Percentiles rank a stretch among this genome's conserved stretches.
Evolutionary conservation across 352 stramenopile species (phyloP).

Genomic region (Phytophthora quininea): DNA sequence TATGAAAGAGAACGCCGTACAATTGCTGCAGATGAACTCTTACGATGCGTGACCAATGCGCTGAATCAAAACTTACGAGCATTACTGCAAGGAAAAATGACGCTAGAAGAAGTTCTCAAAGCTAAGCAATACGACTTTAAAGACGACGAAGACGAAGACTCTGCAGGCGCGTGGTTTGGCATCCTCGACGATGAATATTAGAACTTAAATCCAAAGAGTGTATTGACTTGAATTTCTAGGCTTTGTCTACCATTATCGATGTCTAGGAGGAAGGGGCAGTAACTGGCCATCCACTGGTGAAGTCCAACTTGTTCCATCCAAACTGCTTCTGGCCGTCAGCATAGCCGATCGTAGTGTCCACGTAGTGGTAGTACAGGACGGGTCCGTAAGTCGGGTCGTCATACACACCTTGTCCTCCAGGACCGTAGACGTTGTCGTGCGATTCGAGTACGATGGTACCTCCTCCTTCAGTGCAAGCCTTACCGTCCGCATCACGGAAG

Average conservation of each 20-base stretch:
- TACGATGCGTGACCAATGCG: slow-evolving; percentile 47
- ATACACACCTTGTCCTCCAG: slow-evolving; percentile 29
- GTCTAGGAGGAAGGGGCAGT: not conserved
- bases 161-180: slow-evolving; percentile 27
- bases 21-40: slow-evolving; percentile 30
- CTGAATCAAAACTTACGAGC: slow-evolving; percentile 27
- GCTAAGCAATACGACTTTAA: slow-evolving; percentile 14
- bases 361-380: slow-evolving; percentile 35
- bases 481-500: slow-evolving; percentile 24
- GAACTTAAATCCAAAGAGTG: not conserved
- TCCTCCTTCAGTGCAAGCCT: slow-evolving; percentile 24
- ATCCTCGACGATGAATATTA: slow-evolving; percentile 12
- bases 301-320: slow-evolving; percentile 63
- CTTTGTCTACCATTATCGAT: not conserved
- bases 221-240: not conserved
- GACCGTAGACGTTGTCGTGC: slow-evolving; percentile 25
- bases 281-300: slow-evolving; percentile 48
- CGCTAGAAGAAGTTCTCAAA: slow-evolving; percentile 29
- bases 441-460: slow-evolving; percentile 24
- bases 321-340: slow-evolving; percentile 54
- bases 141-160: slow-evolving; percentile 7
- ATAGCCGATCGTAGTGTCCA: slow-evolving; percentile 48
- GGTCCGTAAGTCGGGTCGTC: slow-evolving; percentile 25
- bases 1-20: slow-evolving; percentile 20
- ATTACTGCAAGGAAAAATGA: slow-evolving; percentile 39